Conservation (phyloP, 2,329 filamentous ascomycete species). For the Aspergillus quadrilineatus region DNA sequence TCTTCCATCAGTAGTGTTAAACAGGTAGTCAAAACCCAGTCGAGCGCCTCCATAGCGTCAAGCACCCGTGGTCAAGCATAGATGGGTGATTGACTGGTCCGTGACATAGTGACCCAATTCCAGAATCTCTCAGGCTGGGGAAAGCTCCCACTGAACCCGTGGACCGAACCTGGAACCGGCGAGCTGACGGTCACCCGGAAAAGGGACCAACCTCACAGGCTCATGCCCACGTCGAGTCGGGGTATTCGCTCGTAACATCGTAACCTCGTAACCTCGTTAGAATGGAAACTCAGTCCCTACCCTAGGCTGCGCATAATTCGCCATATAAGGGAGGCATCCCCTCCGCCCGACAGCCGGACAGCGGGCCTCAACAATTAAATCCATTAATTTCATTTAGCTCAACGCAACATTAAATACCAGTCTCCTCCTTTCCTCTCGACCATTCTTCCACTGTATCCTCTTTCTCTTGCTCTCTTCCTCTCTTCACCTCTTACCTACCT, state of each 20-base stretch:
- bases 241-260: background rate
- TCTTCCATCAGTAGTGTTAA: too few relatives aligned
- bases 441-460: background rate
- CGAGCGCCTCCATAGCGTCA: too few relatives aligned
- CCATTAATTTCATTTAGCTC: background rate
- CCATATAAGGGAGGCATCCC: slow-evolving; percentile 1
- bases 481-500: background rate
- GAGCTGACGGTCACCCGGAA: slow-evolving; percentile 14
- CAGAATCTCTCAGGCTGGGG: background rate
- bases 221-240: background rate
- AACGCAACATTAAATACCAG: background rate
- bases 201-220: background rate
- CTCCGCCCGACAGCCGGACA: background rate
- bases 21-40: too few relatives aligned
- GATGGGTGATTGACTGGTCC: too few relatives aligned
- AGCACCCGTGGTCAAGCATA: too few relatives aligned
- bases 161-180: background rate
- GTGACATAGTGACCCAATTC: background rate
- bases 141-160: slow-evolving; percentile 4
- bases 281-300: background rate
- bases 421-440: background rate
- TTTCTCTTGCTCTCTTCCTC: too few relatives aligned
- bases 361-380: background rate
- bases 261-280: background rate
- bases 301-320: background rate